Evolutionary conservation across 176 grass and related monocot genomes (phyloP).

Genomic region (Carex cristatella): DNA sequence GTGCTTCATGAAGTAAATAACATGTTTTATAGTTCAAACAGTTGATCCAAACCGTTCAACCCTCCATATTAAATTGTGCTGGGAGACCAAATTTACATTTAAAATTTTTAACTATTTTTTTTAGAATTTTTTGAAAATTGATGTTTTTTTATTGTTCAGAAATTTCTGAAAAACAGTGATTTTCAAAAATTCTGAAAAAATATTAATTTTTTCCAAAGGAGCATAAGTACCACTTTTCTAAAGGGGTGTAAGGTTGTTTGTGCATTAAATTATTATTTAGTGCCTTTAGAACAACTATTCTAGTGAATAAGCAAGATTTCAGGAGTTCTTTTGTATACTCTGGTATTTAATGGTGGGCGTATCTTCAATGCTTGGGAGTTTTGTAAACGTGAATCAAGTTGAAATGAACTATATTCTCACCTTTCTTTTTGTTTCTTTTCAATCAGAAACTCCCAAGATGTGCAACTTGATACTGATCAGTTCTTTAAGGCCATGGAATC

Average conservation of each 20-base stretch:
- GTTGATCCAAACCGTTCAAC: too few relatives aligned
- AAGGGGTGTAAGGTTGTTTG: background rate
- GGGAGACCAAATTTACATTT: too few relatives aligned
- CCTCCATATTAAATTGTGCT: too few relatives aligned
- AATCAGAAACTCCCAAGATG: slow-evolving; percentile 50
- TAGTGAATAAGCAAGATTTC: background rate
- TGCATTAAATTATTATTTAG: background rate
- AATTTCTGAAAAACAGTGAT: too few relatives aligned
- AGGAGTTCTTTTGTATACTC: background rate
- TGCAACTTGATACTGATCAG: slow-evolving; percentile 83
- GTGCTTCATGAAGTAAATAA: too few relatives aligned
- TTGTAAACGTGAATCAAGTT: background rate
- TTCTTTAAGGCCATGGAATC: slow-evolving; percentile 93
- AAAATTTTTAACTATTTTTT: too few relatives aligned
- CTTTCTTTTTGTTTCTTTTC: slow-evolving; percentile 13
- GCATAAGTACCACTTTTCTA: background rate
- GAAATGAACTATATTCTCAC: background rate
- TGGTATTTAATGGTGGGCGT: background rate
- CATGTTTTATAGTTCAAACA: too few relatives aligned
- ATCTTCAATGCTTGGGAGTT: background rate
- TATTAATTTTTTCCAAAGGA: background rate
- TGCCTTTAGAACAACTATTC: background rate
- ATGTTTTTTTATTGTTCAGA: too few relatives aligned
- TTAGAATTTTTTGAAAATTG: too few relatives aligned
- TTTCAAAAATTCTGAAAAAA: too few relatives aligned